Base-by-base conservation (phyloP, 768 basidiomycete species). In the Mycena maculata region DNA sequence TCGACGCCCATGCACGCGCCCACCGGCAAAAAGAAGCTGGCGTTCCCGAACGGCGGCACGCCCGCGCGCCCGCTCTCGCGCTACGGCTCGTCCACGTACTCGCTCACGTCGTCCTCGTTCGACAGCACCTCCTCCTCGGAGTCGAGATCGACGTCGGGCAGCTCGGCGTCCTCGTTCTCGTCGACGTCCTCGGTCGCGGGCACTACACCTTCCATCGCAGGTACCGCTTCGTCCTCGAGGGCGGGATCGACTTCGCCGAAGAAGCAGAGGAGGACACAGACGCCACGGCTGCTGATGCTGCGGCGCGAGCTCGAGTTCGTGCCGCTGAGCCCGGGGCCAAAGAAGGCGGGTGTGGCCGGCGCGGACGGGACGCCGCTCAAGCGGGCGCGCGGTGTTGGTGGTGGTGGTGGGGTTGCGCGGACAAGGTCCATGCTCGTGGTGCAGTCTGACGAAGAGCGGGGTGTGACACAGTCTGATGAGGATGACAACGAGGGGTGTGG, bases 251-350 rank as follows among this genome's bases (percentile, higher is more conserved):
- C 69, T 61, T 61, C 76, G 10, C 83, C n/a, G n/a, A n/a, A 85
- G 67, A 77, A 84, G 13, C 82, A 31, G 36, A 18, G 25, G 69
- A 63, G 30, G 71, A 23, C 76, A 15, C 83, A 85, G 68, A 78
- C 85, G 15, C 83, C 84, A 11, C 78, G 88, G 20, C 83, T 92
- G 71, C 81, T 88, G 77, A 86, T 92, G 88, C 81, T 94, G 27
- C 83, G 81, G 53, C 88, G 82, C 59, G 92, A 94, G 15, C 83
- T 93, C 6, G 92, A 94, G 57, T 94, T 87, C 61, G 84, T 87
- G 23, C 93, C 93, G 2, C 79, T 84, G 57, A 94, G 91, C 64
- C 93, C 93, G 1, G n/a, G n/a, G n/a, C n/a, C n/a, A n/a, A 82
- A 88, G 77, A 93, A 82, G 76, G 71, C 50, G 77, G 77, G 53